Base-by-base conservation (phyloP, 202 grass and related monocot genomes). In the Brachypodium distachyon region DNA sequence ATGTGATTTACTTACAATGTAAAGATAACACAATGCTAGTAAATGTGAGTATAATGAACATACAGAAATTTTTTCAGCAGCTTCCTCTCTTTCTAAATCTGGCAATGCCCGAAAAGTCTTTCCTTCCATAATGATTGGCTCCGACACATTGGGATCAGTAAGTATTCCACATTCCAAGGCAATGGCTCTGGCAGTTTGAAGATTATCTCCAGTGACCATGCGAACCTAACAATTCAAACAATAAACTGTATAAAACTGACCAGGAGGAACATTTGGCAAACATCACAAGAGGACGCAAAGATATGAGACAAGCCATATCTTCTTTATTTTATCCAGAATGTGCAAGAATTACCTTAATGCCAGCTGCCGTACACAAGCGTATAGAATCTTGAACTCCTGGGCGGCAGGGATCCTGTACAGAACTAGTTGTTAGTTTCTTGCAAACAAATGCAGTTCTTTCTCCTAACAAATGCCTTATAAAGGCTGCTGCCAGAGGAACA, bases 81-180 rank as follows among this genome's bases (percentile, higher is more conserved):
- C 82, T 7, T 84, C 47, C 63, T 90, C 91, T 71, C 84, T 92
- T 77, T 95, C 87, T 48, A 55, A 79, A 74, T 92, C 95, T 75
- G 91, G 78, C 18, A 86, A 61, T 0, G 22, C 78, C 26, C 96
- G 85, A 48, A 99, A 99, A 8, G 81, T 47, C 46, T 76, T 95
- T 44, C 96, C 96, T 81, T 95, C 91, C 31, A 99, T 99, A 26
- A 99, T 37, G 38, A 55, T 46, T 56, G 91, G 91, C 49, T 99
- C 83, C 6, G 73, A 80, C 50, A 85, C 96, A 61, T 92, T 82
- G 3, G 85, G 80, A 85, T 99, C 89, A 40, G 68, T 83, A 82
- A 99, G 89, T 83, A 99, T 93, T 38, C 96, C 96, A n/a, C 96
- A 99, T 56, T 99, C 96, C 46, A 99, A 90, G 46, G 96, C 89